Evolutionary conservation across 306 rosid genomes (phyloP).

Genomic region (Lathyrus sativus): DNA sequence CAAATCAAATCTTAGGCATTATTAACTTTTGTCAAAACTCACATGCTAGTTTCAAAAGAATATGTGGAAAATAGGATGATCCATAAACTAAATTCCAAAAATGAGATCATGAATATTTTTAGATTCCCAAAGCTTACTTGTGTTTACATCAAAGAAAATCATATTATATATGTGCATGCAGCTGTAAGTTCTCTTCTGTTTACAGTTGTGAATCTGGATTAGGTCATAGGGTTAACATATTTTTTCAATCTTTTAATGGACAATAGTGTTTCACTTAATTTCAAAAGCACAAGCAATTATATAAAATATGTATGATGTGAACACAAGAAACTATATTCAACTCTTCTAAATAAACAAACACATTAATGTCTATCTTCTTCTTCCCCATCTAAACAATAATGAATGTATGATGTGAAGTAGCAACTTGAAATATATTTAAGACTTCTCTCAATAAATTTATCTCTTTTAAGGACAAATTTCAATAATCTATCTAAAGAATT

Average conservation of each 20-base stretch:
- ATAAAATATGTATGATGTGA: background rate
- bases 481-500: background rate
- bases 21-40: slow-evolving; percentile 36
- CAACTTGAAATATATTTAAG: background rate
- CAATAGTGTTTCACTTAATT: background rate
- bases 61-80: slow-evolving; percentile 16
- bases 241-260: background rate
- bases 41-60: slow-evolving; percentile 26
- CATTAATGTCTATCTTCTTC: background rate
- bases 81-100: slow-evolving; percentile 36
- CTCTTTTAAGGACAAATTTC: background rate
- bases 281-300: background rate
- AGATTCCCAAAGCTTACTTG: slow-evolving; percentile 41
- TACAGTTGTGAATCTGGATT: slow-evolving; percentile 8
- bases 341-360: slow-evolving; percentile 2
- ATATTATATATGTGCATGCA: slow-evolving; percentile 10
- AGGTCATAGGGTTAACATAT: background rate
- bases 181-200: slow-evolving; percentile 25
- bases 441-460: background rate
- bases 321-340: background rate
- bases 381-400: background rate
- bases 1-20: slow-evolving; percentile 39
- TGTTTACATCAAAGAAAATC: slow-evolving; percentile 33
- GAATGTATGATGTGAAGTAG: slow-evolving; percentile 1
- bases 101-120: slow-evolving; percentile 41